A percentile compares a stretch with the other conserved stretches of the same genome.
Conservation (phyloP, 2,329 filamentous ascomycete genomes). For the Didymella arachidicola region DNA sequence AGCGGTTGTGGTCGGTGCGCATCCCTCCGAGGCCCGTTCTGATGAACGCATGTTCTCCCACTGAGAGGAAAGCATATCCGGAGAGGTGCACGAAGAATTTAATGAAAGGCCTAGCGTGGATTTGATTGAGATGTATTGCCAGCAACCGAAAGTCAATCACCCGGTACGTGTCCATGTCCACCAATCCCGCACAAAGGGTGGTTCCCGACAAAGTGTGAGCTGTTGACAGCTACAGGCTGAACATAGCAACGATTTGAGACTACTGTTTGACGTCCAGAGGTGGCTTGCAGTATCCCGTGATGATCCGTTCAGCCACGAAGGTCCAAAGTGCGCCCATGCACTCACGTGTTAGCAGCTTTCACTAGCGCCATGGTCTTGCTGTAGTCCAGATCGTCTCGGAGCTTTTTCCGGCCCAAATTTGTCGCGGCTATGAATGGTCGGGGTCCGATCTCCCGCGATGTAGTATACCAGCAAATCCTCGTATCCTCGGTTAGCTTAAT, state of each 20-base stretch:
- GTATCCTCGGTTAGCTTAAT: background rate
- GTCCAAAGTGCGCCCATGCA: background rate
- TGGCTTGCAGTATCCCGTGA: conserved; percentile 6
- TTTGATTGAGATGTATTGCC: background rate
- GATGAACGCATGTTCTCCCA: background rate
- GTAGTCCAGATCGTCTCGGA: background rate
- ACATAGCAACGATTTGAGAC: background rate
- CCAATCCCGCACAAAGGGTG: conserved; percentile 1
- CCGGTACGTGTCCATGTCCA: background rate
- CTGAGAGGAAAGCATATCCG: background rate
- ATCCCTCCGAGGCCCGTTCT: background rate
- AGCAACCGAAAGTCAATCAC: conserved; percentile 4
- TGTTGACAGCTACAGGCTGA: background rate
- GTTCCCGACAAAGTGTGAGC: background rate
- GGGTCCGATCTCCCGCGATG: background rate
- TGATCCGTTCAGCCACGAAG: background rate
- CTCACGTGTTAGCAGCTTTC: background rate
- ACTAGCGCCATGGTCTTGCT: background rate
- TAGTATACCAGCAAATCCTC: background rate
- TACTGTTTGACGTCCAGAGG: conserved; percentile 7
- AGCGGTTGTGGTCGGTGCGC: background rate
- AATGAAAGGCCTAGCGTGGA: background rate
- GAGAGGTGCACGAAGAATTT: background rate
- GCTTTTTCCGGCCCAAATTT: background rate
- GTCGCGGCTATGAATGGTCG: background rate